Conservation (phyloP, 257 asterid species). For the Jacaranda copaia region DNA sequence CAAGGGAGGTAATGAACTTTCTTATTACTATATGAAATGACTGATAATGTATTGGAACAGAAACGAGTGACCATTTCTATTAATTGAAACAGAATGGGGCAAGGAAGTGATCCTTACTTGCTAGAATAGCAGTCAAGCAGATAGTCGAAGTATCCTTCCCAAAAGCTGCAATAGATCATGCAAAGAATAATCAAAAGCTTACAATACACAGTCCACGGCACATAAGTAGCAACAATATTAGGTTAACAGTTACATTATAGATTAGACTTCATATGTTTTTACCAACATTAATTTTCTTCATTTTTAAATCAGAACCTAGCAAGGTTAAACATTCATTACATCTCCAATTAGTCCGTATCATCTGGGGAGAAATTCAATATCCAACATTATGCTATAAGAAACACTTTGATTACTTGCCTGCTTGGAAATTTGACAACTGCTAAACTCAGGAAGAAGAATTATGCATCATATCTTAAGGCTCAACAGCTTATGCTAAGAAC, state of each 20-base stretch:
- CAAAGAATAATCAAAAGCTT: conserved; percentile 28
- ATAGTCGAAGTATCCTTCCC: conserved; percentile 94
- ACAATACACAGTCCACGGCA: background rate
- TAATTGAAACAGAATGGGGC: conserved; percentile 24
- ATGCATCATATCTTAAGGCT: conserved; percentile 2
- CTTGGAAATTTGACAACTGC: conserved; percentile 8
- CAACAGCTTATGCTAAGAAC: conserved; percentile 22
- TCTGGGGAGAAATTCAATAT: background rate
- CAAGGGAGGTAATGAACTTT: background rate
- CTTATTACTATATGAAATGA: conserved; percentile 1
- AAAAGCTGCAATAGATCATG: conserved; percentile 67
- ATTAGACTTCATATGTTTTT: background rate
- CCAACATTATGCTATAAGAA: conserved; percentile 2
- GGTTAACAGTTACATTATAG: conserved; percentile 18
- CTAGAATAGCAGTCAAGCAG: conserved; percentile 85
- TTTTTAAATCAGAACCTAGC: conserved; percentile 15
- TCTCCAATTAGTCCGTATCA: background rate
- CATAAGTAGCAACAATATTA: conserved; percentile 6
- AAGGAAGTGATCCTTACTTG: conserved; percentile 60
- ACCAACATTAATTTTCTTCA: background rate
- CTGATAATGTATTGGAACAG: background rate
- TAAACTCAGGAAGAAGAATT: conserved; percentile 13
- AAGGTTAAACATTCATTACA: conserved; percentile 1
- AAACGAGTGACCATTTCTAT: conserved; percentile 10
- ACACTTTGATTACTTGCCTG: background rate